These are phyloP conservation scores for Solanum tarapatanum DNA, from an alignment of 257 asterid genomes.

Conservation along the genomic window DNA sequence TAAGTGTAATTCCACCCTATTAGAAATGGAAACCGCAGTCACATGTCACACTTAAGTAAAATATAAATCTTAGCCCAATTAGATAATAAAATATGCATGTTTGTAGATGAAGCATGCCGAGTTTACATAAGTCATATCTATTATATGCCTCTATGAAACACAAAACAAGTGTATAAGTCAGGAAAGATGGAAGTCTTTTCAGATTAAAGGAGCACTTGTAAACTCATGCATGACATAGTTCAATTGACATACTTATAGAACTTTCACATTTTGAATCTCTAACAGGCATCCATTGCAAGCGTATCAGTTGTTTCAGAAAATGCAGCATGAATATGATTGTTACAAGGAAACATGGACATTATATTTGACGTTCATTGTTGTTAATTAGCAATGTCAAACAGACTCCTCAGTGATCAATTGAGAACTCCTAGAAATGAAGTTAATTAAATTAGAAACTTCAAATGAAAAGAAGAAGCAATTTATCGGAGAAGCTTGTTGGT, in stretches of 20 bases:
- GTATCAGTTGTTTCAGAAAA: not conserved
- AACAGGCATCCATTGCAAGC: not conserved
- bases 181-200: not conserved
- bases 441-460: not conserved
- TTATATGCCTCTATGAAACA: not conserved
- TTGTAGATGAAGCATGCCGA: not conserved
- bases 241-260: not conserved
- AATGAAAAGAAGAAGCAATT: not conserved
- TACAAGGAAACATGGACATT: not conserved
- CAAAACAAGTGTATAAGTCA: not conserved
- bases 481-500: not conserved
- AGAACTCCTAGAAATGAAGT: not conserved
- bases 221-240: not conserved
- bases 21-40: not conserved
- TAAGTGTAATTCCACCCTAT: slow-evolving; percentile 68
- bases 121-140: not conserved
- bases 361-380: not conserved
- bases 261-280: not conserved
- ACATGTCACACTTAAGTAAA: not conserved
- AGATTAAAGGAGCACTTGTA: not conserved
- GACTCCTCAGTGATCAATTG: not conserved
- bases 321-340: not conserved
- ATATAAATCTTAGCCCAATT: not conserved
- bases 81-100: not conserved
- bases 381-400: not conserved